These are phyloP conservation scores for Laburnicola sp. DNA, from an alignment of 2,329 filamentous ascomycete species.

Conservation along the genomic window DNA sequence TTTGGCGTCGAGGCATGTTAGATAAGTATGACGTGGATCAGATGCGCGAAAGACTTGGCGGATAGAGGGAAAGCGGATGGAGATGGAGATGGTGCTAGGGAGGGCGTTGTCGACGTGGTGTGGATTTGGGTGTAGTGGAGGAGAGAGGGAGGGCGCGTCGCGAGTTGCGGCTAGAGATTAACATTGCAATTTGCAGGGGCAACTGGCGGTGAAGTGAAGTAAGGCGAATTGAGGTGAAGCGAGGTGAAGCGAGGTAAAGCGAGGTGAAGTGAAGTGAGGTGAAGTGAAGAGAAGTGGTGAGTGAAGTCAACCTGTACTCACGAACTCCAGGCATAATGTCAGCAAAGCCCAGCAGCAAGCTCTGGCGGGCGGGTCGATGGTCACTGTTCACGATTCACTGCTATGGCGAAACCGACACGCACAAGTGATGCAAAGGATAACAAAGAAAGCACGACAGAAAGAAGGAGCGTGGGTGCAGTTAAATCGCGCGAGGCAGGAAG, in stretches of 20 bases:
- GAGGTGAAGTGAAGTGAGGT: constrained; percentile 8
- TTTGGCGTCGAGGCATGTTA: constrained; percentile 12
- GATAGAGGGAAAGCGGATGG: neutral
- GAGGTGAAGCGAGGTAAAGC: too few relatives aligned
- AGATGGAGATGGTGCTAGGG: neutral
- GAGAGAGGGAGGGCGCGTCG: neutral
- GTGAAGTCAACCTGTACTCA: constrained; percentile 30
- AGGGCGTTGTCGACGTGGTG: too few relatives aligned
- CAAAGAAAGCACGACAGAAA: constrained; percentile 5
- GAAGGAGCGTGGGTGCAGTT: constrained; percentile 11
- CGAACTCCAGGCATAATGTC: constrained; percentile 46
- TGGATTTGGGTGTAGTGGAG: neutral
- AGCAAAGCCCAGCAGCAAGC: constrained; percentile 10
- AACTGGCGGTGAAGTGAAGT: neutral
- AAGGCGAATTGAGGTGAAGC: neutral
- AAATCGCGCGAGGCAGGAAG: constrained; percentile 1
- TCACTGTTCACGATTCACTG: neutral
- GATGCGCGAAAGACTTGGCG: neutral
- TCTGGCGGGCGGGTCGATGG: neutral
- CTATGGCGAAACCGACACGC: neutral
- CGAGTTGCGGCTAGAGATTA: neutral
- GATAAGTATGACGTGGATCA: constrained; percentile 4
- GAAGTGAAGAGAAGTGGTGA: neutral
- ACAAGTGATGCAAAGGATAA: constrained; percentile 9
- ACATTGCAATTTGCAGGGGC: constrained; percentile 1